Percentiles rank a stretch among this genome's conserved stretches.
phyloP scores from a whole-genome alignment of 371 early-diverging fungal genomes.

The Mucor ambiguus region DNA sequence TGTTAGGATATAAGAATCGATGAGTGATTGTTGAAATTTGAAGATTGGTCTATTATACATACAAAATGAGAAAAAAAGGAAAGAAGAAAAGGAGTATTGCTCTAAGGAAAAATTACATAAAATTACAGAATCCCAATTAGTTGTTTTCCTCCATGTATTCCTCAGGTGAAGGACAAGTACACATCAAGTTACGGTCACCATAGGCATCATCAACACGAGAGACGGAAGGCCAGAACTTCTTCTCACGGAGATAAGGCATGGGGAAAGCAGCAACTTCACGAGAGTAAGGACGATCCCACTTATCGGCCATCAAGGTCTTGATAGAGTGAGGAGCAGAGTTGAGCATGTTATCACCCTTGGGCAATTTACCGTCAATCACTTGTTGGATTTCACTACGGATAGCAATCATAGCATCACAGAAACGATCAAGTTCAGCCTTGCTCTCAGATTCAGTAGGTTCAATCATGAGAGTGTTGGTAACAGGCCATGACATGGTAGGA shows the following conservation, averaged over 20 bases:
- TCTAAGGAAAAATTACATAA: not conserved
- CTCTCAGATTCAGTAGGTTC: conserved; percentile 98
- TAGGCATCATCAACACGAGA: conserved; percentile 92
- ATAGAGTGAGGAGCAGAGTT: conserved; percentile 91
- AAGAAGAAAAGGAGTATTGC: not conserved
- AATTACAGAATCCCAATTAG: not conserved
- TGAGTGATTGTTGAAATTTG: conserved; percentile 2
- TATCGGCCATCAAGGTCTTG: conserved; percentile 69
- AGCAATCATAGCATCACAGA: conserved; percentile 96
- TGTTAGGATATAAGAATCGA: conserved; percentile 3
- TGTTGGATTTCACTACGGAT: conserved; percentile 91
- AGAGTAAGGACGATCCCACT: conserved; percentile 85
- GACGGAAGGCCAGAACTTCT: conserved; percentile 97
- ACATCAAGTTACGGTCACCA: conserved; percentile 93
- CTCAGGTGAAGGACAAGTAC: conserved; percentile 82
- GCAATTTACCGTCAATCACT: conserved; percentile 82
- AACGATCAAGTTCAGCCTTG: conserved; percentile 91
- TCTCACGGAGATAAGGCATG: conserved; percentile 70
- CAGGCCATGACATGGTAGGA: conserved; percentile 99
- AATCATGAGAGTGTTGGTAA: conserved; percentile 96
- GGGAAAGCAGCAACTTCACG: conserved; percentile 94
- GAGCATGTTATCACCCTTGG: conserved; percentile 84
- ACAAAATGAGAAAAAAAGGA: not conserved
- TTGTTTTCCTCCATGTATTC: conserved; percentile 38
- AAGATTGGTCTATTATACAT: conserved; percentile 1